A percentile compares a stretch with the other conserved stretches of the same genome.
Conservation (phyloP, 2,329 filamentous ascomycete species). For the Neofusicoccum sp. region DNA sequence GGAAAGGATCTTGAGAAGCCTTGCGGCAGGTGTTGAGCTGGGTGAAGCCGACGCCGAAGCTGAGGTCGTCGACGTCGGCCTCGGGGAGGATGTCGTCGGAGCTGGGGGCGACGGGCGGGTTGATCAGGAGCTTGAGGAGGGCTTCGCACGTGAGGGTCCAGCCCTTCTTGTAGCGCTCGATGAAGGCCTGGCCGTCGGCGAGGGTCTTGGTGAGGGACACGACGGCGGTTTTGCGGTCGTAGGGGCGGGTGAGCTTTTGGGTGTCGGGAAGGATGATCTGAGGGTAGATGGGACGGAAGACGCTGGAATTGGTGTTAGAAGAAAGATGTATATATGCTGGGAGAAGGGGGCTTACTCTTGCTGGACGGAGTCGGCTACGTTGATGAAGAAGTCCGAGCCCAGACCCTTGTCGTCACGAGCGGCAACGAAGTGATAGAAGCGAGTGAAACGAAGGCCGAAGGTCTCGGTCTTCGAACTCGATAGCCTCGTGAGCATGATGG, state of each 20-base stretch:
- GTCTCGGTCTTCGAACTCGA: slow-evolving; percentile 75
- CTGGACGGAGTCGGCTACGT: slow-evolving; percentile 78
- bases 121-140: slow-evolving; percentile 84
- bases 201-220: slow-evolving; percentile 91
- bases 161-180: slow-evolving; percentile 62
- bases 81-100: slow-evolving; percentile 75
- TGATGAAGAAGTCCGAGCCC: slow-evolving; percentile 89
- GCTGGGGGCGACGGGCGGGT: slow-evolving; percentile 71
- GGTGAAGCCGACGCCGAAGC: slow-evolving; percentile 93
- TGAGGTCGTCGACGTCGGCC: slow-evolving; percentile 89
- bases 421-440: slow-evolving; percentile 91
- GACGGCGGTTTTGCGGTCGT: slow-evolving; percentile 91
- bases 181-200: slow-evolving; percentile 81
- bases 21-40: slow-evolving; percentile 87
- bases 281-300: slow-evolving; percentile 84
- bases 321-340: background rate
- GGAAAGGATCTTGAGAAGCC: slow-evolving; percentile 73
- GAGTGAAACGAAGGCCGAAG: slow-evolving; percentile 81
- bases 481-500: slow-evolving; percentile 73
- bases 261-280: slow-evolving; percentile 85
- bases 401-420: slow-evolving; percentile 77
- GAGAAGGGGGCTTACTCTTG: slow-evolving; percentile 48
- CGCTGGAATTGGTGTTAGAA: slow-evolving; percentile 41
- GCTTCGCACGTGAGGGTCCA: slow-evolving; percentile 89
- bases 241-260: slow-evolving; percentile 79